Percentiles rank a stretch among this genome's conserved stretches.
These are phyloP conservation scores for Myriosclerotinia duriaeana DNA, from an alignment of 2,329 filamentous ascomycete genomes.

Conservation along the genomic window DNA sequence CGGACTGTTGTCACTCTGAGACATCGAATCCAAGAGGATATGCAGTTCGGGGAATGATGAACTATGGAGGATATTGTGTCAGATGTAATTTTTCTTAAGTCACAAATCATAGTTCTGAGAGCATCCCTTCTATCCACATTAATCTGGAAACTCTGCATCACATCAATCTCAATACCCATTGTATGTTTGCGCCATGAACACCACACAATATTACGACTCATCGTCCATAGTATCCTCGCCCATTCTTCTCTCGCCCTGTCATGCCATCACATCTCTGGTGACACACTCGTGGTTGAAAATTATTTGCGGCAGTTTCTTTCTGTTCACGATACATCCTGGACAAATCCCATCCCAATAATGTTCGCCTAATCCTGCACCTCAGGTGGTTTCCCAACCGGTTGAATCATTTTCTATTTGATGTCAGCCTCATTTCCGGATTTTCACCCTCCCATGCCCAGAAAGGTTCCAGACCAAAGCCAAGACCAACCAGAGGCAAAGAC, in stretches of 20 bases:
- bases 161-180: slow-evolving; percentile 2
- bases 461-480: too few relatives aligned
- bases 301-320: neutral
- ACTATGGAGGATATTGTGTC: neutral
- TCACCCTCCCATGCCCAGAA: too few relatives aligned
- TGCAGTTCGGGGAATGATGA: neutral
- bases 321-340: neutral
- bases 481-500: too few relatives aligned
- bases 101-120: neutral
- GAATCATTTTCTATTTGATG: slow-evolving; percentile 60
- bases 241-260: neutral
- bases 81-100: neutral
- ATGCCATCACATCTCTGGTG: neutral
- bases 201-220: neutral
- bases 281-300: neutral
- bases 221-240: neutral
- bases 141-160: neutral
- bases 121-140: neutral
- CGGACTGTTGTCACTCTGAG: neutral
- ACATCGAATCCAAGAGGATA: too few relatives aligned
- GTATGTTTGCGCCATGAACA: slow-evolving; percentile 12
- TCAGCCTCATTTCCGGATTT: slow-evolving; percentile 20
- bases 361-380: slow-evolving; percentile 51
- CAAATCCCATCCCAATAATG: neutral
- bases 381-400: slow-evolving; percentile 64